Base-by-base conservation (phyloP, 805 yeast genomes). In the Yarrowia sp. region DNA sequence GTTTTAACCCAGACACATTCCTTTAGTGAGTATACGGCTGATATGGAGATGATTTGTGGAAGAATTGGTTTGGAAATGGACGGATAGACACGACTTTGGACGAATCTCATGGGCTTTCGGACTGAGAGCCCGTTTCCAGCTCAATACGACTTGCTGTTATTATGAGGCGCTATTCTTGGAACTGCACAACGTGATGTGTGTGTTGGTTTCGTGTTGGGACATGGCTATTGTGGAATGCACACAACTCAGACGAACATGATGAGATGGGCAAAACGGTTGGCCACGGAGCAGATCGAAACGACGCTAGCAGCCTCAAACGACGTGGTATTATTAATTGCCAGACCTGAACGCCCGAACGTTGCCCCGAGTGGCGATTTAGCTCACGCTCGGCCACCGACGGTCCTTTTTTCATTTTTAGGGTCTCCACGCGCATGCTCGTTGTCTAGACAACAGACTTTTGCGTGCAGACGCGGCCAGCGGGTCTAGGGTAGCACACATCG, bases 131-230 rank as follows among this genome's bases (percentile, higher is more conserved):
- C 32, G 4, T 26, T 26, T 26, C 32, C 7, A 26, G 7, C 32
- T 26, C 32, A 26, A 2, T 26, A 26, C 32, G 32, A 26, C 32
- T 26, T 56, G 63, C 63, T 56, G 63, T 56, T 56, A 41, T 56
- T 41, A 42, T 41, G 40, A 11, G 40, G 5, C 11, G 53, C 48
- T 26, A 41, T 42, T 26, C 45, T 56, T 53, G 59, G 59, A 53
- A 40, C 45, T 22, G 12, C 59, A 40, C 46, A 12, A 22, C 63
- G 48, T 41, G 22, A 42, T n/a, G 63, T 55, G 59, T 19, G 63
- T 40, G 63, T 41, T 26, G 48, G 63, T 56, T 56, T 56, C 63
- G 63, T 56, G 63, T 56, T 56, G 63, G 63, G 63, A 56, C 63
- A 22, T 38, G 40, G 46, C 48, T 22, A 46, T 26, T 56, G 48